These are phyloP conservation scores for Knufia petricola DNA, from an alignment of 2,329 filamentous ascomycete genomes.

Conservation along the genomic window DNA sequence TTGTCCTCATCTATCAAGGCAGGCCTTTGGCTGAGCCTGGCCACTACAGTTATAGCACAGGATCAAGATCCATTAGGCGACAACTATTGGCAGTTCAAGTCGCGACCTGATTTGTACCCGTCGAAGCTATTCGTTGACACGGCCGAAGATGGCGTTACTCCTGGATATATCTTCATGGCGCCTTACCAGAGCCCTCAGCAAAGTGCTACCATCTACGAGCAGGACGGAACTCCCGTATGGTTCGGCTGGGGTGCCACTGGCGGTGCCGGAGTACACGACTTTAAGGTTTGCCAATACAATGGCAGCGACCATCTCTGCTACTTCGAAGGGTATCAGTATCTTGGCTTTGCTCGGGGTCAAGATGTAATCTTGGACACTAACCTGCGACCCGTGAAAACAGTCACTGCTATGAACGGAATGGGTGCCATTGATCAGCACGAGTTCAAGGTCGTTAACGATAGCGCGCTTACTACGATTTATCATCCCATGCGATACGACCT, in stretches of 20 bases:
- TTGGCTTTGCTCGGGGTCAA: constrained; percentile 43
- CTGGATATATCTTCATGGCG: constrained; percentile 43
- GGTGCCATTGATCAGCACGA: constrained; percentile 44
- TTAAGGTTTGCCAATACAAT: constrained; percentile 41
- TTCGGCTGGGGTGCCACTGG: constrained; percentile 41
- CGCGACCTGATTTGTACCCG: constrained; percentile 34
- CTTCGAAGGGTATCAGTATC: constrained; percentile 43
- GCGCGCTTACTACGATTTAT: constrained; percentile 35
- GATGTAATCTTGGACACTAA: constrained; percentile 44
- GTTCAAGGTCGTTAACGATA: constrained; percentile 39
- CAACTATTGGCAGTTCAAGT: constrained; percentile 5
- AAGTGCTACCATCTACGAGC: constrained; percentile 45
- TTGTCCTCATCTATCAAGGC: not conserved
- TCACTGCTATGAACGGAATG: constrained; percentile 29
- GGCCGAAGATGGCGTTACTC: constrained; percentile 27
- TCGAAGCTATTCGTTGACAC: constrained; percentile 27
- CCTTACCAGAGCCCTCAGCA: constrained; percentile 42
- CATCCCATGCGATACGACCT: constrained; percentile 39
- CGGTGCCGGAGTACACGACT: constrained; percentile 39
- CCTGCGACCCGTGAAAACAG: constrained; percentile 41
- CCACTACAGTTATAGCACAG: not conserved
- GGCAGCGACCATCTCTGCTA: constrained; percentile 43
- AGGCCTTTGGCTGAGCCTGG: not conserved
- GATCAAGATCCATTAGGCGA: constrained; percentile 1
- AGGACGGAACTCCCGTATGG: constrained; percentile 42